Conservation (phyloP, 2,329 filamentous ascomycete species). For the Cladosporium sp. region DNA sequence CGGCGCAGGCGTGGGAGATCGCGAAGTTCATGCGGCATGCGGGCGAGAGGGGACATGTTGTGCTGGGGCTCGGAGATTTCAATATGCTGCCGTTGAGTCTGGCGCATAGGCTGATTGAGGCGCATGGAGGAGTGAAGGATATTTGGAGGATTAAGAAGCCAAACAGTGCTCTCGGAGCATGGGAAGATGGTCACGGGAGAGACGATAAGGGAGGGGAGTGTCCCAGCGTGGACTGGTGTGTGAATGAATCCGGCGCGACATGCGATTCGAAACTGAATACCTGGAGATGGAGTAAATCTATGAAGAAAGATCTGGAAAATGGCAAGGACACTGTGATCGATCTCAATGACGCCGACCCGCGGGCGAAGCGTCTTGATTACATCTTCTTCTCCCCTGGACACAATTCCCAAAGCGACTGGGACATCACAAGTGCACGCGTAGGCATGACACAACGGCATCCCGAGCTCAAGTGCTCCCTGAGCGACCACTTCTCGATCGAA, state of each 20-base stretch:
- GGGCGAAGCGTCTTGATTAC: slow-evolving; percentile 88
- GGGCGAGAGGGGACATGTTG: slow-evolving; percentile 71
- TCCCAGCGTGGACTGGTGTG: slow-evolving; percentile 71
- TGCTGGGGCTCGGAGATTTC: slow-evolving; percentile 85
- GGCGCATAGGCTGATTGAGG: slow-evolving; percentile 74
- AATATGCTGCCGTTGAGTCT: slow-evolving; percentile 91
- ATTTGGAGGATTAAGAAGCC: slow-evolving; percentile 81
- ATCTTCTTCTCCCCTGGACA: slow-evolving; percentile 62
- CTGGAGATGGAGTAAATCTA: slow-evolving; percentile 76
- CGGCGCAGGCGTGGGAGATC: slow-evolving; percentile 91
- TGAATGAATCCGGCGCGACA: slow-evolving; percentile 75
- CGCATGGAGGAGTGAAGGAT: slow-evolving; percentile 71
- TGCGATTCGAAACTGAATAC: slow-evolving; percentile 84
- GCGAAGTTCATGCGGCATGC: slow-evolving; percentile 81
- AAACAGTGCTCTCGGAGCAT: slow-evolving; percentile 71
- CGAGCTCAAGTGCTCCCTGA: slow-evolving; percentile 74
- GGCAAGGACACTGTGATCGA: slow-evolving; percentile 60
- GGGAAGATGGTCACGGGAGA: slow-evolving; percentile 46
- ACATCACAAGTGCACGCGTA: slow-evolving; percentile 63
- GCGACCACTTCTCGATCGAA: slow-evolving; percentile 90
- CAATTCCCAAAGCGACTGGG: slow-evolving; percentile 47
- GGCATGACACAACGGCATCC: slow-evolving; percentile 79
- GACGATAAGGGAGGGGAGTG: slow-evolving; percentile 61
- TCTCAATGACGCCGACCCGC: slow-evolving; percentile 60
- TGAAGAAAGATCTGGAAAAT: slow-evolving; percentile 61